Evolutionary conservation across 495 filamentous ascomycete genomes (phyloP), one percentile per base, ranked within the genome.

Genomic region (Pseudotulostoma volvatum): DNA sequence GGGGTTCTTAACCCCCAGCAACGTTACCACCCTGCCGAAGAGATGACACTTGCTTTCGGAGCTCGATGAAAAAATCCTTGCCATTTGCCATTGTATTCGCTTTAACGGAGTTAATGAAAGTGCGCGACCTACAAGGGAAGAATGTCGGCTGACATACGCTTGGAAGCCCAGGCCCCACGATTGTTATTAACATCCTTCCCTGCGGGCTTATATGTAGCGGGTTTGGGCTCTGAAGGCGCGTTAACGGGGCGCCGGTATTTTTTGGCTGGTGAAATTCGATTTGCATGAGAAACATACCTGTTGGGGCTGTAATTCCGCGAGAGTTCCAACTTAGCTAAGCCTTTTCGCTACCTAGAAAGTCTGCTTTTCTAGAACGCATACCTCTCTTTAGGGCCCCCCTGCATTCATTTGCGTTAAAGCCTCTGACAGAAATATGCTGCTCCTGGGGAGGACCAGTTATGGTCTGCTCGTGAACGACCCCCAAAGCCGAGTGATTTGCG

Each of bases 1-100:
- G n/a, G n/a, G n/a, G n/a, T n/a, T n/a, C 11, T 65, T 51, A 68
- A 37, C 64, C 63, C 21, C 66, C 66, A 15, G 65, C 52, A 15
- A 59, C 54, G 45, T 49, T 54, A 3, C 49, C 59, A 25, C 55
- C 48, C 35, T 65, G 57, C 33, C 60, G 65, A 30, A 70, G 39
- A 7, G 54, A 35, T 7, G 65, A 55, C 3, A 71, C 46, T 40
- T 70, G 66, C 47, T 70, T 71, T 4, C 66, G 59, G 13, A 72
- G 58, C 41, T 71, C 68, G 37, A 67, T 45, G 40, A 66, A 70
- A 48, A 72, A 71, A 33, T 72, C 68, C 49, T 67, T 70, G 7
- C 67, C 66, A 39, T 59, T 70, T 5, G 57, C 63, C 68, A 71
- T 72, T 3, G 53, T 56, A 39, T 70, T 69, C 18, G 66, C 68